Base-by-base conservation (phyloP, 345 rosid species). In the Microcos paniculata region DNA sequence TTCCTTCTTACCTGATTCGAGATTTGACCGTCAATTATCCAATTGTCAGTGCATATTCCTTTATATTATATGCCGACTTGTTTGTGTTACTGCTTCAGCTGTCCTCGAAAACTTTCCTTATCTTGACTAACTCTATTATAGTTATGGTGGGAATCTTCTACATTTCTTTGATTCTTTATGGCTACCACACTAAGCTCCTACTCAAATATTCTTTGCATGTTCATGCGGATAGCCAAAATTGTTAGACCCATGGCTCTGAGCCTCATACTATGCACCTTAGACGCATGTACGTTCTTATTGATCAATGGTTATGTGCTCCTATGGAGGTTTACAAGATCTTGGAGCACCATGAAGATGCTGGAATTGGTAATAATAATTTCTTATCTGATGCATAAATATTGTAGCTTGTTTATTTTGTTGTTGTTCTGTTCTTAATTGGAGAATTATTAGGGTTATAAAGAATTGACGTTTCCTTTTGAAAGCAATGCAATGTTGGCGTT, bases 31-130 rank as follows among this genome's bases (percentile, higher is more conserved):
- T n/a, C n/a, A n/a, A n/a, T n/a, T n/a, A n/a, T n/a, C n/a, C n/a
- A n/a, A n/a, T n/a, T n/a, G n/a, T n/a, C n/a, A n/a, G 57, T 80
- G 62, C 93, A 94, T 97, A 86, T 94, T 94, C 76, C 94, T 94
- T 19, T 94, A 94, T 85, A 93, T 96, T 23, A 80, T 94, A 73
- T 92, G 90, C 83, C 98, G 93, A 46, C 93, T 94, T 75, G 81
- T 94, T 80, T 92, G 98, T 81, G 87, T 94, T 73, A 91, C 97
- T 81, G 97, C 98, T 12, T 85, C 97, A 70, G 91, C 91, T 75
- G 96, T 94, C 71, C 92, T 94, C 66, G 98, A 92, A 80, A 92
- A 90, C 87, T 90, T 94, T 71, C 98, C 97, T 56, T 91, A 89
- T 85, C 87, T 92, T 71, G 89, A 92, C 82, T 84, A 81, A 55